Evolutionary conservation across 768 basidiomycete species (phyloP).

Genomic region (Rhizopogon vesiculosus): DNA sequence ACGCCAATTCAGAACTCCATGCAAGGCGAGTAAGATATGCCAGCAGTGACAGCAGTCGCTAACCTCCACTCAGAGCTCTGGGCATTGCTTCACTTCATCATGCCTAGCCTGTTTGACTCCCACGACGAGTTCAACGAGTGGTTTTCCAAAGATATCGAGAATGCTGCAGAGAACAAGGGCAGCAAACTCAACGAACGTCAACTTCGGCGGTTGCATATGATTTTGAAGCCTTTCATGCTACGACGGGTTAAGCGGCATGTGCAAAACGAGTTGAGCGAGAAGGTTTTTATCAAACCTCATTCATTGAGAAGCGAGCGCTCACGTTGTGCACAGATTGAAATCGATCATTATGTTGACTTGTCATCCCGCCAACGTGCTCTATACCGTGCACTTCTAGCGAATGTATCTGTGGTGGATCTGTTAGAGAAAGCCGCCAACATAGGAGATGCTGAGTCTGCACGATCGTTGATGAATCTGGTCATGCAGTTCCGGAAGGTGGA

Average conservation of each 20-base stretch:
- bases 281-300: constrained; percentile 45
- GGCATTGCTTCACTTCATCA: constrained; percentile 98
- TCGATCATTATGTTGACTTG: constrained; percentile 91
- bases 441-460: constrained; percentile 86
- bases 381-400: constrained; percentile 85
- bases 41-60: not conserved
- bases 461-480: constrained; percentile 97
- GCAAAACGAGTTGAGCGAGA: constrained; percentile 99
- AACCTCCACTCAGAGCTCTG: constrained; percentile 68
- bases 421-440: constrained; percentile 90
- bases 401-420: constrained; percentile 92
- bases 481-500: constrained; percentile 98
- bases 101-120: constrained; percentile 98
- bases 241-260: constrained; percentile 96
- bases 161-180: constrained; percentile 86
- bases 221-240: constrained; percentile 98
- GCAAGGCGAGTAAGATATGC: constrained; percentile 66
- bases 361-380: constrained; percentile 88
- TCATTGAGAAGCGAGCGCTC: constrained; percentile 79
- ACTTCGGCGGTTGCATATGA: constrained; percentile 93
- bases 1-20: constrained; percentile 99
- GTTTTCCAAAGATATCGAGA: constrained; percentile 99
- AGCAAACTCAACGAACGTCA: constrained; percentile 94
- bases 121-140: constrained; percentile 99
- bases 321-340: constrained; percentile 85